Conservation (phyloP, 257 asterid species). For the Solanum pennellii region DNA sequence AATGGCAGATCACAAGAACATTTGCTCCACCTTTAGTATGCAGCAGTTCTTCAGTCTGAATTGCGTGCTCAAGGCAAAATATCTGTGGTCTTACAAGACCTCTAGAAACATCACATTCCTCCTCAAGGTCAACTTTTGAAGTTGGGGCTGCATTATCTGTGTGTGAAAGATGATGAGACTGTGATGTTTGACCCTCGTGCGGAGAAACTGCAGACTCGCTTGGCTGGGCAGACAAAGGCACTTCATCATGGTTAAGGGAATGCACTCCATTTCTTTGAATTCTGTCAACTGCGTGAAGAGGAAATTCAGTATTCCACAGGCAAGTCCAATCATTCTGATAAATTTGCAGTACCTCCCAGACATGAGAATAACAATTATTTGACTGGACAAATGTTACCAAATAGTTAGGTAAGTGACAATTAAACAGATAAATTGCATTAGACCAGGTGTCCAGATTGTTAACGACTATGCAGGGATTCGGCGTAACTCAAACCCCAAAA, state of each 20-base stretch:
- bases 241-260: slow-evolving; percentile 8
- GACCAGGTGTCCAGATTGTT: background rate
- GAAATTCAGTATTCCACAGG: slow-evolving; percentile 10
- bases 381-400: background rate
- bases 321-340: background rate
- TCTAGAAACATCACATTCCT: slow-evolving; percentile 38
- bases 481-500: background rate
- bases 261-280: slow-evolving; percentile 9
- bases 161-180: slow-evolving; percentile 5
- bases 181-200: slow-evolving; percentile 12
- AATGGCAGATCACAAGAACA: slow-evolving; percentile 88
- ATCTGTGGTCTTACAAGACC: slow-evolving; percentile 46
- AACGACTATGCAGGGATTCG: background rate
- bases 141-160: slow-evolving; percentile 15
- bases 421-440: background rate
- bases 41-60: slow-evolving; percentile 67
- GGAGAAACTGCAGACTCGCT: slow-evolving; percentile 10
- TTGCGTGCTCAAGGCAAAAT: slow-evolving; percentile 93
- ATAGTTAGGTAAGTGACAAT: background rate
- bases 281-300: slow-evolving; percentile 15
- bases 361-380: background rate
- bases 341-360: background rate
- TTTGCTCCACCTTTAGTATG: slow-evolving; percentile 72
- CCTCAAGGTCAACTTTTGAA: slow-evolving; percentile 14
- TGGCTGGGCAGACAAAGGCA: slow-evolving; percentile 14